phyloP scores from a whole-genome alignment of 176 grass and related monocot genomes.

The Puccinellia tenuiflora region DNA sequence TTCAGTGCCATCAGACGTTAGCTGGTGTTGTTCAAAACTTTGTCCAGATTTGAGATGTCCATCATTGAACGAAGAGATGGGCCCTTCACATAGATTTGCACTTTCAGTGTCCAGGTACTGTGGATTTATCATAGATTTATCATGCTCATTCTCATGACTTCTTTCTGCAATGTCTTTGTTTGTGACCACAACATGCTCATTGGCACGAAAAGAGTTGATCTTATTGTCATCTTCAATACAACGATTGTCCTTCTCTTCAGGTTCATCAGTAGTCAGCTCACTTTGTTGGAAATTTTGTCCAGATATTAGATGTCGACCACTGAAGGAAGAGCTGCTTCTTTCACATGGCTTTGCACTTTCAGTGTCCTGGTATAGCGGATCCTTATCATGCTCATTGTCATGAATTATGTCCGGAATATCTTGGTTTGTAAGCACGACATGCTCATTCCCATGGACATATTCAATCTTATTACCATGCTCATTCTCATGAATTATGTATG shows the following conservation, averaged over 20 bases:
- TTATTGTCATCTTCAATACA: slow-evolving; percentile 1
- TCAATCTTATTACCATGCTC: not conserved
- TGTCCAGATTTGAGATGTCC: slow-evolving; percentile 34
- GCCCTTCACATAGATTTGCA: slow-evolving; percentile 37
- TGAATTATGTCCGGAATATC: not conserved
- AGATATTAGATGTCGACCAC: slow-evolving; percentile 25
- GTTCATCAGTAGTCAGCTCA: not conserved
- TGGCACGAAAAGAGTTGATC: not conserved
- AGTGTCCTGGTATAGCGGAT: slow-evolving; percentile 12
- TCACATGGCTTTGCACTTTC: slow-evolving; percentile 43
- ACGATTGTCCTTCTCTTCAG: slow-evolving; percentile 31
- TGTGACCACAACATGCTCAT: not conserved
- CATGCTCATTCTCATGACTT: not conserved
- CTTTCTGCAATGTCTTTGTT: not conserved
- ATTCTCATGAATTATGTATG: not conserved
- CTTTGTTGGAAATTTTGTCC: slow-evolving; percentile 40
- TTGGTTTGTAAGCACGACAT: not conserved
- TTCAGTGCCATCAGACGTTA: slow-evolving; percentile 4
- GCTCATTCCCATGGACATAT: not conserved
- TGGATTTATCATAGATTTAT: not conserved
- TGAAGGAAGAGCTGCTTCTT: slow-evolving; percentile 47
- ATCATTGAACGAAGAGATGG: slow-evolving; percentile 32
- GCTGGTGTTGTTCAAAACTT: slow-evolving; percentile 29
- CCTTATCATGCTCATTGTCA: slow-evolving; percentile 1
- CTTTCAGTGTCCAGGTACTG: not conserved